A percentile compares a stretch with the other conserved stretches of the same genome.
Evolutionary conservation across 1,284 basidiomycete species (phyloP).

Genomic region (Phlebopus sp.): DNA sequence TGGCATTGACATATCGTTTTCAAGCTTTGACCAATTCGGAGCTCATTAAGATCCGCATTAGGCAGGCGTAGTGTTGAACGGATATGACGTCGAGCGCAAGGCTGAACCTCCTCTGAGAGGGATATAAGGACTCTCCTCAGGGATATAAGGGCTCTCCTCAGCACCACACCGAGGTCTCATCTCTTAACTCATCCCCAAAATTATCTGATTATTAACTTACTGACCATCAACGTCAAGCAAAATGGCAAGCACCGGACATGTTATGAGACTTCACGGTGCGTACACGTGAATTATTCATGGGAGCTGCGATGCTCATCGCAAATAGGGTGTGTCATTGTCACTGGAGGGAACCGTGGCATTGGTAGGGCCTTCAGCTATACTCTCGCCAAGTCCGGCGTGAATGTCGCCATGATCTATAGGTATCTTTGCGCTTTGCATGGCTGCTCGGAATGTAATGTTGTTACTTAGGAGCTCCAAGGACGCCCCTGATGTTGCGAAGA

Average conservation of each 20-base stretch:
- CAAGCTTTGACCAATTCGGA: too few species aligned
- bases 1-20: neutral
- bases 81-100: conserved; percentile 5
- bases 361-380: conserved; percentile 44
- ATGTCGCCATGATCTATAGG: conserved; percentile 47
- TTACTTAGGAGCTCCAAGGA: conserved; percentile 31
- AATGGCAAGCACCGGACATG: conserved; percentile 11
- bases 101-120: conserved; percentile 17
- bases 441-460: neutral
- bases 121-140: conserved; percentile 13
- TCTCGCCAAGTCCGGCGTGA: conserved; percentile 39
- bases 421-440: neutral
- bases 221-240: neutral
- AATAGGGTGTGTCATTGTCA: conserved; percentile 32
- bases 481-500: conserved; percentile 38
- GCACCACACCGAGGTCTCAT: too few species aligned
- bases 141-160: neutral
- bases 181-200: neutral
- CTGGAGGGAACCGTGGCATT: conserved; percentile 46
- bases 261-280: conserved; percentile 13
- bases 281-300: neutral
- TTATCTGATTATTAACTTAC: neutral
- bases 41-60: neutral
- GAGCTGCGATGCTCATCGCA: neutral
- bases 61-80: conserved; percentile 12